phyloP scores from a whole-genome alignment of 768 basidiomycete genomes.

The Neoboletus subvelutipes region DNA sequence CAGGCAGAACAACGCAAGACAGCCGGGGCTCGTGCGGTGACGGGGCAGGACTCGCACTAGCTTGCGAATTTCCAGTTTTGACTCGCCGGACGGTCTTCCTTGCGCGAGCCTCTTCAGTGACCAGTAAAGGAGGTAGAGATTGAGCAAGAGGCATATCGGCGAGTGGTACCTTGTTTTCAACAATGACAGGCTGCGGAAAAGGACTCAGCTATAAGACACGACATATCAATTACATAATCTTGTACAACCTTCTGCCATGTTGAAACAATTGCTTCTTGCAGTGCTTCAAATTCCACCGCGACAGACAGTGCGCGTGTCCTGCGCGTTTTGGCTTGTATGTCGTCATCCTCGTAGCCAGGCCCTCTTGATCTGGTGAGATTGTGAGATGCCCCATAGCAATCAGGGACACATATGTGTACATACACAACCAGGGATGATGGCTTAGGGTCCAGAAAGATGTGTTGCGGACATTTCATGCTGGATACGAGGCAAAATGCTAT shows the following conservation, averaged over 20 bases:
- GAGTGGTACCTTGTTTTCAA: slow-evolving; percentile 14
- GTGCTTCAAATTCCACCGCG: slow-evolving; percentile 38
- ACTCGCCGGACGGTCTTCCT: neutral
- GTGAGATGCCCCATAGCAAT: neutral
- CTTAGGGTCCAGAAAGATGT: slow-evolving; percentile 44
- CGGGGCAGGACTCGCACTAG: neutral
- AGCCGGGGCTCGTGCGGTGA: slow-evolving; percentile 28
- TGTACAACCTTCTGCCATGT: slow-evolving; percentile 23
- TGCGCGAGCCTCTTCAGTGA: slow-evolving; percentile 21
- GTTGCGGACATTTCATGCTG: slow-evolving; percentile 26
- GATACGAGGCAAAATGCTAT: slow-evolving; percentile 54
- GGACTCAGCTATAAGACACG: neutral
- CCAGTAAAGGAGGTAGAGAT: slow-evolving; percentile 20
- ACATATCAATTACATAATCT: neutral
- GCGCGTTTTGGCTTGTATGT: slow-evolving; percentile 43
- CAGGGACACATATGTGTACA: slow-evolving; percentile 31
- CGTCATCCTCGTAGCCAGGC: slow-evolving; percentile 51
- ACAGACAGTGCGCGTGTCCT: slow-evolving; percentile 37
- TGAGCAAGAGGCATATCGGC: neutral
- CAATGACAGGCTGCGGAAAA: slow-evolving; percentile 8
- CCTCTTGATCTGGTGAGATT: slow-evolving; percentile 40
- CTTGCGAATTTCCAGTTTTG: neutral
- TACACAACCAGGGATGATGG: slow-evolving; percentile 40
- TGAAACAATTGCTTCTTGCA: slow-evolving; percentile 22
- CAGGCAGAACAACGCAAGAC: slow-evolving; percentile 19